These are phyloP conservation scores for Arctium lappa DNA, from an alignment of 129 eudicot species.

Conservation along the genomic window DNA sequence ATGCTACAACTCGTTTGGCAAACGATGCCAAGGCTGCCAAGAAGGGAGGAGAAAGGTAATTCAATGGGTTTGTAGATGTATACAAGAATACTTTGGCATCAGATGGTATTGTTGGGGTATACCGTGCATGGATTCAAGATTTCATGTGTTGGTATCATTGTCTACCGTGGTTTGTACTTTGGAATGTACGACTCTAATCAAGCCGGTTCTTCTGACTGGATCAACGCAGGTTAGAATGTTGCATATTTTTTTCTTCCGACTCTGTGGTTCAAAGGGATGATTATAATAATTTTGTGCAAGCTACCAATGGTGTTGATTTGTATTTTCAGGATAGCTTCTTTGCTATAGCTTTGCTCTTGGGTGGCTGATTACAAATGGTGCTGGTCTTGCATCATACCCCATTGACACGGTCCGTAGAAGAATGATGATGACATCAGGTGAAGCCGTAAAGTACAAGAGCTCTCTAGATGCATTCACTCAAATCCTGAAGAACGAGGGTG, in stretches of 20 bases:
- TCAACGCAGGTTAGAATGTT: constrained; percentile 32
- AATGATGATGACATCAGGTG: constrained; percentile 80
- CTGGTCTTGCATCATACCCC: constrained; percentile 65
- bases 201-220: constrained; percentile 51
- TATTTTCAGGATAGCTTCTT: constrained; percentile 17
- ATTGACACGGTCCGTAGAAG: constrained; percentile 67
- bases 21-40: no score
- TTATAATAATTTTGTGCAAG: neutral
- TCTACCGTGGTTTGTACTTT: constrained; percentile 55
- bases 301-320: neutral
- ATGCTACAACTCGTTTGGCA: no score
- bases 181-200: constrained; percentile 57
- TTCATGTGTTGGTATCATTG: no score
- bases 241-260: no score
- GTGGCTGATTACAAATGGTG: constrained; percentile 63
- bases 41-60: no score
- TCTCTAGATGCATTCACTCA: neutral
- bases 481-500: no score
- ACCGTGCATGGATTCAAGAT: no score
- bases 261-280: no score
- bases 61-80: no score
- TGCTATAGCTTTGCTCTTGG: constrained; percentile 66
- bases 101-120: no score
- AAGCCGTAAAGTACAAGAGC: constrained; percentile 62
- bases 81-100: no score